Evolutionary conservation across 177 flowering plant genomes (phyloP).

Genomic region (Vitis hybrid): DNA sequence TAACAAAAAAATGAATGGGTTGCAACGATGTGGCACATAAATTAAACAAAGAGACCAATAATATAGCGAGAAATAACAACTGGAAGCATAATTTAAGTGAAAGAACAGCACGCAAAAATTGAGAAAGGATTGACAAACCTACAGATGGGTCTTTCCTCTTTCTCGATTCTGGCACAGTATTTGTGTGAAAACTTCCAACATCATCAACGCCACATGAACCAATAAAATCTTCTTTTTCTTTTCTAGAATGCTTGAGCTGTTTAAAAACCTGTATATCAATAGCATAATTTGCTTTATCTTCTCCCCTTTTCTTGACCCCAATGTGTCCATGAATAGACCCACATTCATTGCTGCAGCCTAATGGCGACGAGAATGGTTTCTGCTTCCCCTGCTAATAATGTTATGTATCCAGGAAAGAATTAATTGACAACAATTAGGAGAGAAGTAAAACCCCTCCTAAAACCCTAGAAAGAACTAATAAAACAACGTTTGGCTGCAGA

Average conservation of each 20-base stretch:
- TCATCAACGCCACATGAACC: constrained; percentile 21
- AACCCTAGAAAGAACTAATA: too few species aligned
- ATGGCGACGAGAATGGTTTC: constrained; percentile 37
- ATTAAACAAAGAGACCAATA: constrained; percentile 6
- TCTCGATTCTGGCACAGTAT: constrained; percentile 25
- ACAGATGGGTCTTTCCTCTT: constrained; percentile 40
- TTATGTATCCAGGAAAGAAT: background rate
- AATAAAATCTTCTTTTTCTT: constrained; percentile 16
- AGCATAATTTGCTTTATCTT: constrained; percentile 7
- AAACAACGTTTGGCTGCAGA: too few species aligned
- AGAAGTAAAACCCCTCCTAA: background rate
- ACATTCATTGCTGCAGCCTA: constrained; percentile 9
- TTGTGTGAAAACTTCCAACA: constrained; percentile 3
- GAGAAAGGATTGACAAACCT: constrained; percentile 18
- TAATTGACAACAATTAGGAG: background rate
- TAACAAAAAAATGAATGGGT: background rate
- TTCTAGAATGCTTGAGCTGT: constrained; percentile 42
- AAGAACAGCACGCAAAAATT: constrained; percentile 10
- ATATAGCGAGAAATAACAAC: background rate
- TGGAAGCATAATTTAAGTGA: background rate
- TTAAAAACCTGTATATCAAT: constrained; percentile 40
- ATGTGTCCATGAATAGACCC: constrained; percentile 12
- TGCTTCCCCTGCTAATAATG: constrained; percentile 38
- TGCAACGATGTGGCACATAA: background rate
- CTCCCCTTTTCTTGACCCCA: constrained; percentile 21